These are phyloP conservation scores for Galerina marginata DNA, from an alignment of 768 basidiomycete species.

Conservation along the genomic window DNA sequence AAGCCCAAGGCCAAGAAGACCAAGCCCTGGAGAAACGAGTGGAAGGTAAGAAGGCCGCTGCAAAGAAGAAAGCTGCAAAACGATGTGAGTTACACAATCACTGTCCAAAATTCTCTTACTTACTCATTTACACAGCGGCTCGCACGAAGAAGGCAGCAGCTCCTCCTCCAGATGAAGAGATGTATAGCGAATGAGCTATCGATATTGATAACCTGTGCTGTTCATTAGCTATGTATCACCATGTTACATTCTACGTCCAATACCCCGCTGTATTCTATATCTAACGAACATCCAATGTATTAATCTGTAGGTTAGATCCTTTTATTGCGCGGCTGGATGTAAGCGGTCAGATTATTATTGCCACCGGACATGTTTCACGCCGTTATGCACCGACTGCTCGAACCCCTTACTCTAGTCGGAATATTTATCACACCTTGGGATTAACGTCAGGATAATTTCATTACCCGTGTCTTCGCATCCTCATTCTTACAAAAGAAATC, in stretches of 20 bases:
- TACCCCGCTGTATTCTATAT: neutral
- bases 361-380: no score
- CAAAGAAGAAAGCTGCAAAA: slow-evolving; percentile 67
- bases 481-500: no score
- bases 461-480: no score
- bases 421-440: no score
- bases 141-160: slow-evolving; percentile 24
- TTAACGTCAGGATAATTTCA: no score
- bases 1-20: slow-evolving; percentile 88
- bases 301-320: neutral
- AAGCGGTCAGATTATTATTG: no score
- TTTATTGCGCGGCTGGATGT: no score
- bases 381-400: no score
- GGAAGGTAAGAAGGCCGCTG: slow-evolving; percentile 81
- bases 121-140: slow-evolving; percentile 16
- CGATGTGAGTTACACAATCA: slow-evolving; percentile 36
- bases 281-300: slow-evolving; percentile 2
- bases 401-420: no score
- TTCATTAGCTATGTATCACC: neutral
- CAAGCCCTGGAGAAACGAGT: slow-evolving; percentile 89
- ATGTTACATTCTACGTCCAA: neutral
- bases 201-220: neutral
- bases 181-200: slow-evolving; percentile 27
- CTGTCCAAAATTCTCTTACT: neutral
- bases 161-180: slow-evolving; percentile 27